These are phyloP conservation scores for Bryopsis sp. DNA, from an alignment of 139 green algal species.

Conservation along the genomic window DNA sequence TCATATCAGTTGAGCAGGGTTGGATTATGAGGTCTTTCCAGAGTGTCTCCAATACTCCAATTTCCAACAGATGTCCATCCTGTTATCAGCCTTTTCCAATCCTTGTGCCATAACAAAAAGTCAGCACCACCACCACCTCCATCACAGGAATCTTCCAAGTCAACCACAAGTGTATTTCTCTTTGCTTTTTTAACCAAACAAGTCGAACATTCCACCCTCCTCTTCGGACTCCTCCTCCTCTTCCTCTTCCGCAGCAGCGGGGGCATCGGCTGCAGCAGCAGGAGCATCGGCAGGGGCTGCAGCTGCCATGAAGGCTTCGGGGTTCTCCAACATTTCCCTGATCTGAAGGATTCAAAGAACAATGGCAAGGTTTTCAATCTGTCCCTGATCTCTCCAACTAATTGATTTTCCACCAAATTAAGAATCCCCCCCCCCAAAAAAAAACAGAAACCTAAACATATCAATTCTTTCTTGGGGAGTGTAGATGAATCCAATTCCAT, in stretches of 20 bases:
- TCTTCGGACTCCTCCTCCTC: conserved; percentile 48
- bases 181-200: conserved; percentile 69
- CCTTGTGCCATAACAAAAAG: no score
- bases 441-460: neutral
- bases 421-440: neutral
- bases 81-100: no score
- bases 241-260: conserved; percentile 43
- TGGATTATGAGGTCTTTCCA: no score
- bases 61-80: no score
- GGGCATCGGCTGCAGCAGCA: conserved; percentile 27
- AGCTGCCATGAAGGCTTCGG: conserved; percentile 57
- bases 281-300: conserved; percentile 37
- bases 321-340: conserved; percentile 87
- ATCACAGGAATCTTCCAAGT: no score
- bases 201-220: conserved; percentile 76
- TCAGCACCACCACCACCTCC: no score
- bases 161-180: no score
- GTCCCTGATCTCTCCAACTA: neutral
- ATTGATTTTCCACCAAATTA: neutral
- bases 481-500: neutral
- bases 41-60: no score
- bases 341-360: conserved; percentile 37
- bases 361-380: neutral
- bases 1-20: no score
- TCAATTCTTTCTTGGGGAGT: neutral